Percentiles rank a stretch among this genome's conserved stretches.
These are phyloP conservation scores for Alternaria ventricosa DNA, from an alignment of 2,329 filamentous ascomycete species.

Conservation along the genomic window DNA sequence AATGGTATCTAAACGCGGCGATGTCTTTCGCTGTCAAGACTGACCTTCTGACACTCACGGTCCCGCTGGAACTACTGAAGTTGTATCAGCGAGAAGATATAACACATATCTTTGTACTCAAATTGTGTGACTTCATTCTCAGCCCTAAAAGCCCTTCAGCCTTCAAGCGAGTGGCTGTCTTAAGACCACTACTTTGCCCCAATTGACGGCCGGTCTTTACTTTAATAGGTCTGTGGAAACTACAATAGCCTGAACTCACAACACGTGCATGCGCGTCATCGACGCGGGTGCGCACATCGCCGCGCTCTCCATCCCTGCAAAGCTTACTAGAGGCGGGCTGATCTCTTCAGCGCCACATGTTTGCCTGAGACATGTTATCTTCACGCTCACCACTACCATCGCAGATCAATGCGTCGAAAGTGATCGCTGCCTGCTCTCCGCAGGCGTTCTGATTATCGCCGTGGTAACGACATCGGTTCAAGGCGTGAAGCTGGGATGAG, in stretches of 20 bases:
- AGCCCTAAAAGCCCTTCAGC: not conserved
- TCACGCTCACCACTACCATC: not conserved
- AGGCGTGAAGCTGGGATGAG: not conserved
- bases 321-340: not conserved
- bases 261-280: not conserved
- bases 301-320: not conserved
- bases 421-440: not conserved
- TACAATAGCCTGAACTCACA: not conserved
- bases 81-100: not conserved
- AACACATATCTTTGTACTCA: not conserved
- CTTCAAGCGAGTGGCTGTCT: not conserved
- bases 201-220: not conserved
- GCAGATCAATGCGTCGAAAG: not conserved
- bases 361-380: not conserved
- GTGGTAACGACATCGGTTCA: not conserved
- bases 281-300: not conserved
- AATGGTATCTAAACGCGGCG: not conserved
- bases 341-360: not conserved
- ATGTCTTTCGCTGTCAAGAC: not conserved
- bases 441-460: not conserved
- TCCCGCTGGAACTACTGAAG: not conserved
- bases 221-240: not conserved
- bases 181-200: not conserved
- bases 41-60: not conserved
- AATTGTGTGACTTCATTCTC: not conserved